Conservation (phyloP, 345 rosid species). For the Eucalyptus decipiens region DNA sequence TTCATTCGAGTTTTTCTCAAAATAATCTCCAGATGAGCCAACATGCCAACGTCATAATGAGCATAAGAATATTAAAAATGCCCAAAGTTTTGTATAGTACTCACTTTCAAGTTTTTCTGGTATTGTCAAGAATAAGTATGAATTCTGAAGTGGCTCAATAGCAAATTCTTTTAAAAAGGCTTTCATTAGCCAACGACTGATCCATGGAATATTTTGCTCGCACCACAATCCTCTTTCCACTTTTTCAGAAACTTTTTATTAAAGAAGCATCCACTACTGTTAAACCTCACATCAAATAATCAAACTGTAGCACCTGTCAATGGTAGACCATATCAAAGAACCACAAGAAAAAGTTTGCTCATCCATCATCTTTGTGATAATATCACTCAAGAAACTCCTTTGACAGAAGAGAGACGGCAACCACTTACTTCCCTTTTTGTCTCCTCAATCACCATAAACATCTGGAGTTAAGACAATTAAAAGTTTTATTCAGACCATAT, state of each 20-base stretch:
- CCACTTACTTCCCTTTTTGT: not conserved
- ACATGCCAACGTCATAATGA: no score
- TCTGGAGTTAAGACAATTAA: not conserved
- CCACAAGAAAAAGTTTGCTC: not conserved
- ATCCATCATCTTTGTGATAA: not conserved
- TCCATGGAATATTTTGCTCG: not conserved
- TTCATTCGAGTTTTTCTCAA: no score
- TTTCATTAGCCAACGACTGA: not conserved
- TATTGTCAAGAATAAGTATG: not conserved
- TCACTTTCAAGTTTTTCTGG: not conserved
- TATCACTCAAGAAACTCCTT: not conserved
- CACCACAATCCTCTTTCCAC: not conserved
- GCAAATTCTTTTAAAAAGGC: not conserved
- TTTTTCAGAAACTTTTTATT: not conserved
- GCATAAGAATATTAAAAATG: no score
- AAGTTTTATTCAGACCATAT: not conserved
- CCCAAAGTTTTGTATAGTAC: no score
- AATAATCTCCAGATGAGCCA: no score
- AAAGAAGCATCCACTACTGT: not conserved
- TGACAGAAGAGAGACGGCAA: not conserved
- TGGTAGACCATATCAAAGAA: not conserved
- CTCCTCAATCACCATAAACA: not conserved
- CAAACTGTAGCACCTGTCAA: not conserved
- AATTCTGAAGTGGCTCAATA: not conserved
- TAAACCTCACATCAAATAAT: not conserved